phyloP scores from a whole-genome alignment of 2,329 filamentous ascomycete species.

The Sordariomycetes sp. region DNA sequence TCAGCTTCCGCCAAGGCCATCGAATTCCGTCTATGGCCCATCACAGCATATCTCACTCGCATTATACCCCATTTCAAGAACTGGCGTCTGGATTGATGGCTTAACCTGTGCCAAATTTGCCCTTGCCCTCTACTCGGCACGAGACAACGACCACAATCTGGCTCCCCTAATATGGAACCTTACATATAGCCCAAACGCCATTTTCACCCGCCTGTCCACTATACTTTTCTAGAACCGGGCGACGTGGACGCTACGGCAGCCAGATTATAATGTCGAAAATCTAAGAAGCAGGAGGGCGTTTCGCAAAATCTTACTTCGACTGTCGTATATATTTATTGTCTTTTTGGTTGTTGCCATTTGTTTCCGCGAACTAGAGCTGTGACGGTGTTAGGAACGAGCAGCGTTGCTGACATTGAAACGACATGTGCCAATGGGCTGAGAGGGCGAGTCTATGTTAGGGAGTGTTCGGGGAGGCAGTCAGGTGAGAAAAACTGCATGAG shows the following conservation, averaged over 20 bases:
- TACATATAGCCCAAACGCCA: too few species aligned
- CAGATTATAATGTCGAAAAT: background rate
- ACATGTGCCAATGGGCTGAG: background rate
- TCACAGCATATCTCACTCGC: background rate
- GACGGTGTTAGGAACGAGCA: background rate
- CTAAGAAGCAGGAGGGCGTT: background rate
- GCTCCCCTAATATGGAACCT: background rate
- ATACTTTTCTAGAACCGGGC: background rate
- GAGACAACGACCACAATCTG: background rate
- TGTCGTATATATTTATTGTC: background rate
- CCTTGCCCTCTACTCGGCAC: background rate
- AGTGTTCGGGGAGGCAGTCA: background rate
- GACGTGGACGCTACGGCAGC: background rate
- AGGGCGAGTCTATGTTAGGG: background rate
- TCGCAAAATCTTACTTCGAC: background rate
- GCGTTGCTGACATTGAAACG: background rate
- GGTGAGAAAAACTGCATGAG: background rate
- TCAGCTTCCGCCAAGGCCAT: background rate
- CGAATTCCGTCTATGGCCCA: background rate
- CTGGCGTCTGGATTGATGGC: background rate
- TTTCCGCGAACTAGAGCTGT: background rate
- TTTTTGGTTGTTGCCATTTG: background rate
- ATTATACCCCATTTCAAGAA: background rate
- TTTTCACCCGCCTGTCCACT: background rate
- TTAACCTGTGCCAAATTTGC: background rate